These are phyloP conservation scores for Barnettozyma salicaria DNA, from an alignment of 805 yeast genomes.

Conservation along the genomic window DNA sequence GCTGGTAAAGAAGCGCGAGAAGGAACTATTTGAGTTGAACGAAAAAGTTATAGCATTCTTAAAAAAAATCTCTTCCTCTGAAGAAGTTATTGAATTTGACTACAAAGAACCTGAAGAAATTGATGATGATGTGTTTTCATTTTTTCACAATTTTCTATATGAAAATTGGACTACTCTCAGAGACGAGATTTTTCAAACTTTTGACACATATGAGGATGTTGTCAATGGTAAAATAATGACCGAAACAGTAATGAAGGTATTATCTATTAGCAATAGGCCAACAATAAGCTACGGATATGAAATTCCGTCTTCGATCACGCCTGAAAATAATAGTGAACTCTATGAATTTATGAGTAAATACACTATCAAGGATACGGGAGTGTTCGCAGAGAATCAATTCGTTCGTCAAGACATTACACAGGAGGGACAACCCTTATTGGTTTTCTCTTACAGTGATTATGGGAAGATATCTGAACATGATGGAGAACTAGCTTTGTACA, in stretches of 20 bases:
- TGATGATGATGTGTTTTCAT: conserved; percentile 28
- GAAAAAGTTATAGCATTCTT: conserved; percentile 37
- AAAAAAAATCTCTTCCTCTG: conserved; percentile 28
- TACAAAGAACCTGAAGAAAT: conserved; percentile 18
- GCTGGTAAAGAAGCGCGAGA: conserved; percentile 36
- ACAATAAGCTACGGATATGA: conserved; percentile 48
- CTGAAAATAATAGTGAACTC: conserved; percentile 44
- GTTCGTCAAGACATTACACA: conserved; percentile 60
- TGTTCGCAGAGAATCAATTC: conserved; percentile 37
- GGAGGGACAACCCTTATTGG: conserved; percentile 69
- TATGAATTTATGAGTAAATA: conserved; percentile 72
- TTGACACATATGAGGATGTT: conserved; percentile 19
- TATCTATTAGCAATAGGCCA: conserved; percentile 55
- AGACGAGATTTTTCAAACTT: conserved; percentile 17
- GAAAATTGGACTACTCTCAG: conserved; percentile 40
- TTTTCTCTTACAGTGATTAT: conserved; percentile 42
- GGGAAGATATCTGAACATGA: conserved; percentile 31
- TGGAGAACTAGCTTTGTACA: conserved; percentile 49
- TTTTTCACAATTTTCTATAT: conserved; percentile 45
- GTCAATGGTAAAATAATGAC: conserved; percentile 26
- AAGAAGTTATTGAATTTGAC: conserved; percentile 22
- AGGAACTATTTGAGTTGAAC: conserved; percentile 37
- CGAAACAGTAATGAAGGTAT: conserved; percentile 39
- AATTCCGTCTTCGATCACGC: conserved; percentile 47
- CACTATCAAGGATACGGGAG: conserved; percentile 46